phyloP scores from a whole-genome alignment of 352 stramenopile genomes.

The Aphanomyces cochlioides region DNA sequence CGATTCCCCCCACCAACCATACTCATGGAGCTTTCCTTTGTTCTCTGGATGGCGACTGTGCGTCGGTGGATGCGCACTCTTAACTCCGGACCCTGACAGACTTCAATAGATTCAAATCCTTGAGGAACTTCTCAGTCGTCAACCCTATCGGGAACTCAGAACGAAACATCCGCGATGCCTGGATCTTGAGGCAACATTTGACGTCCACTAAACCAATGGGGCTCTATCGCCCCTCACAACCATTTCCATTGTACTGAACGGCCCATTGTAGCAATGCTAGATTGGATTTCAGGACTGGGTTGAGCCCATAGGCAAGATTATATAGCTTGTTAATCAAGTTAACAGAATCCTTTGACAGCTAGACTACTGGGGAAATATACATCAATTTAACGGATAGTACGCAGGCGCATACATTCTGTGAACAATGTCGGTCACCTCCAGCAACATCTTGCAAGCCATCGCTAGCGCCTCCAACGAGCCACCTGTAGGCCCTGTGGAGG shows the following conservation, averaged over 20 bases:
- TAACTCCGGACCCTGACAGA: not conserved
- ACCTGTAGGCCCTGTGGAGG: too few relatives aligned
- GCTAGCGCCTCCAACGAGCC: too few relatives aligned
- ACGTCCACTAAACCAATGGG: not conserved
- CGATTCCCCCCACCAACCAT: not conserved
- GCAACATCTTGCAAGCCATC: too few relatives aligned
- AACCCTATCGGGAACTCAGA: not conserved
- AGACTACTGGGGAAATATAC: not conserved
- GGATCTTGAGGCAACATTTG: not conserved
- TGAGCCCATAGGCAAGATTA: constrained; percentile 16
- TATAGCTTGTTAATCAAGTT: not conserved
- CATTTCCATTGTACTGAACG: not conserved
- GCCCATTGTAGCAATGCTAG: not conserved
- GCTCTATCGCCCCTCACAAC: not conserved
- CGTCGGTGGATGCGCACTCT: constrained; percentile 13
- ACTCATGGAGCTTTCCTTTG: not conserved
- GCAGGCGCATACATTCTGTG: too few relatives aligned
- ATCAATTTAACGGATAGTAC: too few relatives aligned
- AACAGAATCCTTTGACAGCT: not conserved
- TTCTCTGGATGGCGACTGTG: constrained; percentile 2
- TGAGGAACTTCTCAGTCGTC: not conserved
- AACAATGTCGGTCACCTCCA: too few relatives aligned
- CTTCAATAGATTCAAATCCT: not conserved
- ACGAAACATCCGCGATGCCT: constrained; percentile 21
- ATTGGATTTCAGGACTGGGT: constrained; percentile 3